Conservation (phyloP, 352 stramenopile genomes). For the Peronospora tabacina region DNA sequence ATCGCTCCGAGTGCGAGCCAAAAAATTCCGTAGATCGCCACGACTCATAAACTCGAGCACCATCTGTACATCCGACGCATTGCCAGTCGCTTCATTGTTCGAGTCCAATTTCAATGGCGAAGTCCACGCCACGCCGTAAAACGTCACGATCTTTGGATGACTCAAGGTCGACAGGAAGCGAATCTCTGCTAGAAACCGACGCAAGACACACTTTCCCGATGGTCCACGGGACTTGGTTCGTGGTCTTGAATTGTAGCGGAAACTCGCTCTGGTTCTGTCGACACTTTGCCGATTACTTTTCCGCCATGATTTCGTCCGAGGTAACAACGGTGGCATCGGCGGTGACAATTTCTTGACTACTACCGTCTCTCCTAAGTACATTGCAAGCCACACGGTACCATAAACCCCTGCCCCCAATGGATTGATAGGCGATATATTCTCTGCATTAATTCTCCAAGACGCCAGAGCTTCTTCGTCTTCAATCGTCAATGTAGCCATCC, state of each 20-base stretch:
- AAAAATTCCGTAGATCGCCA: conserved; percentile 51
- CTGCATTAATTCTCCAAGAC: conserved; percentile 40
- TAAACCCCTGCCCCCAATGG: conserved; percentile 34
- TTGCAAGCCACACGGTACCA: conserved; percentile 47
- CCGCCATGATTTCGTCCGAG: conserved; percentile 28
- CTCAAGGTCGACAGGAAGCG: conserved; percentile 47
- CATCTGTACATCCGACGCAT: conserved; percentile 47
- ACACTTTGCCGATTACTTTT: conserved; percentile 23
- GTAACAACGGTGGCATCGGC: conserved; percentile 22
- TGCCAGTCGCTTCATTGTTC: conserved; percentile 4
- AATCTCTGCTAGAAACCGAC: conserved; percentile 61
- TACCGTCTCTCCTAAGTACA: conserved; percentile 37
- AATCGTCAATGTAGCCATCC: conserved; percentile 11
- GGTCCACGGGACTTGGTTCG: conserved; percentile 21
- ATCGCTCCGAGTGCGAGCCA: conserved; percentile 30
- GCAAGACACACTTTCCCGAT: conserved; percentile 10
- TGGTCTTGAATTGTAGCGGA: conserved; percentile 10
- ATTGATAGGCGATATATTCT: conserved; percentile 26
- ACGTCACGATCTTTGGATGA: conserved; percentile 73
- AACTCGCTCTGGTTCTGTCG: conserved; percentile 5
- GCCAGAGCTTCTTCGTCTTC: conserved; percentile 52
- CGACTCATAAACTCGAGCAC: conserved; percentile 68
- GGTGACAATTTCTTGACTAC: conserved; percentile 47
- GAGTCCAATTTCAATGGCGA: conserved; percentile 11
- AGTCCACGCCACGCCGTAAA: conserved; percentile 69